Conservation (phyloP, 2,329 filamentous ascomycete genomes). For the Blumeria graminis region DNA sequence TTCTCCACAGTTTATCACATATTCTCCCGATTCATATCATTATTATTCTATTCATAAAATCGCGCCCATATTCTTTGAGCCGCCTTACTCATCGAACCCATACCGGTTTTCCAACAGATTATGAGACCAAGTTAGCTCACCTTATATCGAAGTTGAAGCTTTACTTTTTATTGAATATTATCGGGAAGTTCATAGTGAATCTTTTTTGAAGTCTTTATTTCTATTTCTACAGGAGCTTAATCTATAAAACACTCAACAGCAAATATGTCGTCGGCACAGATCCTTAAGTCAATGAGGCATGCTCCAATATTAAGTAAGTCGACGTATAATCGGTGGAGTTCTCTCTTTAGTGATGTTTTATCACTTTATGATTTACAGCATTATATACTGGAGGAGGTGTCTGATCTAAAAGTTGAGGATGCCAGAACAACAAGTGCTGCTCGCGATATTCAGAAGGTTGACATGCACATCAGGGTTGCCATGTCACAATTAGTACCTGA, state of each 20-base stretch:
- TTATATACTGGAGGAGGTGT: neutral
- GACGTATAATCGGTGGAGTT: neutral
- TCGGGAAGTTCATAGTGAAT: neutral
- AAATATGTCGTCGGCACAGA: neutral
- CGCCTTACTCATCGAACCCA: too few species aligned
- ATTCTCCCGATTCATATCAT: too few species aligned
- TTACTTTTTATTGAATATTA: neutral
- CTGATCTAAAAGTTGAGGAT: too few species aligned
- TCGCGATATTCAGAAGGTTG: neutral
- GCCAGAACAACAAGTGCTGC: too few species aligned
- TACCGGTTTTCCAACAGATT: neutral
- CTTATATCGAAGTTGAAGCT: neutral
- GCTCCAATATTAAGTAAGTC: neutral
- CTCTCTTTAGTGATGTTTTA: neutral
- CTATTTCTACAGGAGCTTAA: too few species aligned
- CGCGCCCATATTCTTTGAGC: too few species aligned
- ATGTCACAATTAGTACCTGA: neutral
- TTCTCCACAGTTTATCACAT: too few species aligned
- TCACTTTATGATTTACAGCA: neutral
- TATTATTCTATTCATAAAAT: too few species aligned
- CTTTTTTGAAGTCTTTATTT: neutral
- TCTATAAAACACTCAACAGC: neutral
- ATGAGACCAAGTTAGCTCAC: slow-evolving; percentile 1
- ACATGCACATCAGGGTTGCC: neutral
- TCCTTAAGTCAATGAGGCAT: neutral